These are phyloP conservation scores for Lipomyces yamadae DNA, from an alignment of 805 yeast species.

Conservation along the genomic window DNA sequence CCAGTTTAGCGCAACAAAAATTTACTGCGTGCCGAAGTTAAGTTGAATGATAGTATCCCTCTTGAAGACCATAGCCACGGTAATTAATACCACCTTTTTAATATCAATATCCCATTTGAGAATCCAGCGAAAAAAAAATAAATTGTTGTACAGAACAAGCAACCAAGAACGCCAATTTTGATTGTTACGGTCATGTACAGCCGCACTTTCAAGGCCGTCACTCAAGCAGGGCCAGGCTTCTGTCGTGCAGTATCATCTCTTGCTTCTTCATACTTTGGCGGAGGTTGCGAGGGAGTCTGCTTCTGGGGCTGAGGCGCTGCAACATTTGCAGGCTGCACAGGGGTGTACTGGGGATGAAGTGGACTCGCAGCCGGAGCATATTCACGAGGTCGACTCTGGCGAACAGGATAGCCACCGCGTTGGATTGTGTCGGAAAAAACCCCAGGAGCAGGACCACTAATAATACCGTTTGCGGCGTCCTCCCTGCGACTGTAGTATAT, in stretches of 20 bases:
- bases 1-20: no score
- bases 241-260: neutral
- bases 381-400: neutral
- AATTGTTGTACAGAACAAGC: neutral
- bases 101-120: neutral
- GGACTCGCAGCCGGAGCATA: neutral
- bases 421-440: slow-evolving; percentile 36
- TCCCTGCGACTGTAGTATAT: slow-evolving; percentile 35
- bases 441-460: slow-evolving; percentile 34
- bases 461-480: slow-evolving; percentile 33
- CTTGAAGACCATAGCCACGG: neutral
- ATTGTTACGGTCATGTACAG: neutral
- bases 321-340: neutral
- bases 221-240: neutral
- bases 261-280: neutral
- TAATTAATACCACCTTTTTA: neutral
- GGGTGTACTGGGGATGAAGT: neutral
- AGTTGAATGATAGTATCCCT: no score
- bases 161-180: neutral
- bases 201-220: neutral
- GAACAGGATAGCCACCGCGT: slow-evolving; percentile 28
- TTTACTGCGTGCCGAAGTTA: no score
- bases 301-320: neutral
- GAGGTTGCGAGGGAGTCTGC: neutral
- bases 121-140: neutral